phyloP scores from a whole-genome alignment of 2,329 filamentous ascomycete genomes.

The Epichloe amarillans region DNA sequence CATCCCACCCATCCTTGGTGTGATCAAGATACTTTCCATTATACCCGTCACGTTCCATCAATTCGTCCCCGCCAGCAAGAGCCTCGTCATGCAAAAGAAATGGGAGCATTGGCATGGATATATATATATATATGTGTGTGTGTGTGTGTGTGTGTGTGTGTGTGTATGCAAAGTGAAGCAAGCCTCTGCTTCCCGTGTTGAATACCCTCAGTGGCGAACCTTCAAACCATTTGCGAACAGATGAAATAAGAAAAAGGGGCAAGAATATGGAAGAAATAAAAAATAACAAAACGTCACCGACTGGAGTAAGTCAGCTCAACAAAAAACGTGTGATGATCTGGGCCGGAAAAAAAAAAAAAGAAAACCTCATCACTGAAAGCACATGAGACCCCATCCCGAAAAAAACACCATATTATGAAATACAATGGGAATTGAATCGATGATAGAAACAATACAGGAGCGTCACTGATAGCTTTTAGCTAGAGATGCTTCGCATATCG shows the following conservation, averaged over 20 bases:
- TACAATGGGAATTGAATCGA: slow-evolving; percentile 9
- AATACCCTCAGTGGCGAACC: neutral
- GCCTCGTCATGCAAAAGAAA: neutral
- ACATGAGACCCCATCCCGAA: slow-evolving; percentile 1
- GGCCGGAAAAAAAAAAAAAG: neutral
- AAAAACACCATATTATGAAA: slow-evolving; percentile 10
- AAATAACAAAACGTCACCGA: neutral
- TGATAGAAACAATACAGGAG: slow-evolving; percentile 4
- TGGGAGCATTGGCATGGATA: neutral
- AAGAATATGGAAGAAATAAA: neutral
- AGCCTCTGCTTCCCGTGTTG: neutral
- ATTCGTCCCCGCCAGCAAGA: neutral
- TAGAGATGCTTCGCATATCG: slow-evolving; percentile 25
- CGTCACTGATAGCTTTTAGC: slow-evolving; percentile 10
- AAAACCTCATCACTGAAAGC: neutral
- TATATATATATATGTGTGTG: neutral
- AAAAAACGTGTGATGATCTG: neutral
- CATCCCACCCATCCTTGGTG: neutral
- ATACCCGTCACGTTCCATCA: neutral
- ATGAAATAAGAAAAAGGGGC: neutral
- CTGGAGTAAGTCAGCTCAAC: neutral
- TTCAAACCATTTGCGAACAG: neutral
- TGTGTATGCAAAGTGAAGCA: neutral
- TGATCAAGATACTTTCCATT: neutral
- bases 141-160: no score